phyloP scores from a whole-genome alignment of 768 basidiomycete genomes.

The Mrakia hoshinonis region DNA sequence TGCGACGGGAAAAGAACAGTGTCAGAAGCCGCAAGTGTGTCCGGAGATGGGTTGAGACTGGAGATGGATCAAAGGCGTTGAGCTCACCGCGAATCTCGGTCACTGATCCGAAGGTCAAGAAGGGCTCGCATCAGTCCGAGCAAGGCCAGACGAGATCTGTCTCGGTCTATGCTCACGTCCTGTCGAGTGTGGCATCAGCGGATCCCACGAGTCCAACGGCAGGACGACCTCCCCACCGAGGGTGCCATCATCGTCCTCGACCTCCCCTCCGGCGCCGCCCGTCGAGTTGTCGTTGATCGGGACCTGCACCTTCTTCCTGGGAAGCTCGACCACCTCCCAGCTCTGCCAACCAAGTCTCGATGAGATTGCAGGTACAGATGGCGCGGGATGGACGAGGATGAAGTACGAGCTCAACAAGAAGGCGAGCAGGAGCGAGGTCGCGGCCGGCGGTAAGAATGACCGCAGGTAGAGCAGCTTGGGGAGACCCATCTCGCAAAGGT shows the following conservation, averaged over 20 bases:
- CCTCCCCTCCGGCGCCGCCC: constrained; percentile 59
- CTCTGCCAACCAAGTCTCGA: constrained; percentile 82
- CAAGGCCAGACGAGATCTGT: not conserved
- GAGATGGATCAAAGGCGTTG: not conserved
- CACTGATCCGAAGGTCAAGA: constrained; percentile 46
- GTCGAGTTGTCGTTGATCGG: constrained; percentile 24
- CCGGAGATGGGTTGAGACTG: not conserved
- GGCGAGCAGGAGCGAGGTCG: constrained; percentile 58
- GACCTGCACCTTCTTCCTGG: constrained; percentile 24
- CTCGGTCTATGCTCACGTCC: constrained; percentile 50
- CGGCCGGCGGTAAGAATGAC: constrained; percentile 45
- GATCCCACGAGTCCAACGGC: constrained; percentile 71
- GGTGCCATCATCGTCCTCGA: constrained; percentile 27
- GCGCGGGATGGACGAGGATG: constrained; percentile 63
- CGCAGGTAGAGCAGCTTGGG: constrained; percentile 31
- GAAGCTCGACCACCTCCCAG: constrained; percentile 56
- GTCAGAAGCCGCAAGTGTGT: no score
- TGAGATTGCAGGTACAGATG: constrained; percentile 35
- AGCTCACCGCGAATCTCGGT: constrained; percentile 61
- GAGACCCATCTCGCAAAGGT: not conserved
- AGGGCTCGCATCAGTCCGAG: not conserved
- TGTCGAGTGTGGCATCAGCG: constrained; percentile 64
- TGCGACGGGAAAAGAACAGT: not conserved
- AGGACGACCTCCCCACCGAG: constrained; percentile 48
- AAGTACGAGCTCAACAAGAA: constrained; percentile 67